Evolutionary conservation across 2,329 filamentous ascomycete species (phyloP).

Genomic region (Sclerotiophoma versabilis): DNA sequence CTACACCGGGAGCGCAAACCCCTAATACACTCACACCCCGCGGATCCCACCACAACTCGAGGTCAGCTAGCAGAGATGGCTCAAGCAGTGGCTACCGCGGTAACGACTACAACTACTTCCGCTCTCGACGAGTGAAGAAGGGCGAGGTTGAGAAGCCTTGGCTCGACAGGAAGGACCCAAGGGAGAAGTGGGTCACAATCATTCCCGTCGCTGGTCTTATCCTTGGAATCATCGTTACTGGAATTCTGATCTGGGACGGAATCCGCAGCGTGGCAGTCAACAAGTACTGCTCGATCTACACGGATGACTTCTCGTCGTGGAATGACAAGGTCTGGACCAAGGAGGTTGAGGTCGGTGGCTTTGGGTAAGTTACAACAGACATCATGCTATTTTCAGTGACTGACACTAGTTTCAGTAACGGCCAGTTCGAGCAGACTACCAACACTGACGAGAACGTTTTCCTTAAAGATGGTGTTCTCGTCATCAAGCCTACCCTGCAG

Average conservation of each 20-base stretch:
- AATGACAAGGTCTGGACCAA: conserved; percentile 72
- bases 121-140: conserved; percentile 75
- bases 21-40: conserved; percentile 18
- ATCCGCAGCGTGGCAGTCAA: conserved; percentile 74
- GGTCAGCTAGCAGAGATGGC: conserved; percentile 17
- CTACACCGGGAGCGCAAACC: conserved; percentile 22
- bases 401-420: conserved; percentile 66
- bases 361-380: conserved; percentile 66
- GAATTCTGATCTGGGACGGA: conserved; percentile 78
- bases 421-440: conserved; percentile 82
- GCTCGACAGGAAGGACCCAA: conserved; percentile 74
- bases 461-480: conserved; percentile 70
- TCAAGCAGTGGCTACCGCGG: conserved; percentile 18
- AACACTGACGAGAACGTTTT: conserved; percentile 75
- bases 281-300: conserved; percentile 73
- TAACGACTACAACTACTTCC: conserved; percentile 61
- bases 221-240: conserved; percentile 72
- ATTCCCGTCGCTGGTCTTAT: conserved; percentile 76
- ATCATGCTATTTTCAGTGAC: not conserved
- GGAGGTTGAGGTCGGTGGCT: conserved; percentile 77
- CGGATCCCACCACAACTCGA: conserved; percentile 17
- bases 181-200: conserved; percentile 87
- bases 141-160: conserved; percentile 79
- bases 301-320: conserved; percentile 69
- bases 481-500: conserved; percentile 81